Evolutionary conservation across 2,329 filamentous ascomycete species (phyloP).

Genomic region (Penicillium paneum): DNA sequence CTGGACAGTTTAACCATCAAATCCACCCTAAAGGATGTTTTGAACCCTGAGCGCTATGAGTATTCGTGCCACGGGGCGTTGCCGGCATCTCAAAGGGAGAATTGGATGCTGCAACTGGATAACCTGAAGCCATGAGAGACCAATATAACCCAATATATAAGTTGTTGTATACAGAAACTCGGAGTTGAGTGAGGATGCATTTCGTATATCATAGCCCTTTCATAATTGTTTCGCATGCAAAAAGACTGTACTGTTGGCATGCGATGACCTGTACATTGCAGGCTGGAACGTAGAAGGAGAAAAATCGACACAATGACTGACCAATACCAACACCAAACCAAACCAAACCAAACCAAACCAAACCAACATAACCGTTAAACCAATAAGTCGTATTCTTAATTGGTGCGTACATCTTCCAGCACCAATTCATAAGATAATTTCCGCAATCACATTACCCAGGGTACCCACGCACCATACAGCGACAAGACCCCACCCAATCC

Average conservation of each 20-base stretch:
- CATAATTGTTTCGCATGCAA: background rate
- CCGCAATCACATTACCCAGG: constrained; percentile 73
- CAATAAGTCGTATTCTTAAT: background rate
- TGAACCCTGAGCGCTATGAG: too few relatives aligned
- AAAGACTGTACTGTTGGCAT: background rate
- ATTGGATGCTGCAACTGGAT: background rate
- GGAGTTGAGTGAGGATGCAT: background rate
- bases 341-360: background rate
- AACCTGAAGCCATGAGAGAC: background rate
- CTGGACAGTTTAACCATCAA: too few relatives aligned
- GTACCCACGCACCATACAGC: constrained; percentile 78
- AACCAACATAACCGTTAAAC: too few relatives aligned
- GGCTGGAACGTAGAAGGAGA: background rate
- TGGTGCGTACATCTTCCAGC: background rate
- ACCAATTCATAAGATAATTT: constrained; percentile 49
- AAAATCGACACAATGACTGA: background rate
- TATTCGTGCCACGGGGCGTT: too few relatives aligned
- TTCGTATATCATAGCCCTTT: constrained; percentile 2
- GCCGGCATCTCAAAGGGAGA: background rate
- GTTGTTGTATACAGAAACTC: background rate
- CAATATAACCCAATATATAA: background rate
- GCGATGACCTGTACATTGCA: background rate
- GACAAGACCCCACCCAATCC: constrained; percentile 78
- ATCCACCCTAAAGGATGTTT: too few relatives aligned
- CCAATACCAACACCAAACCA: background rate